Percentiles rank a stretch among this genome's conserved stretches.
Evolutionary conservation across 2,329 filamentous ascomycete species (phyloP).

Genomic region (Beauveria rudraprayagi): DNA sequence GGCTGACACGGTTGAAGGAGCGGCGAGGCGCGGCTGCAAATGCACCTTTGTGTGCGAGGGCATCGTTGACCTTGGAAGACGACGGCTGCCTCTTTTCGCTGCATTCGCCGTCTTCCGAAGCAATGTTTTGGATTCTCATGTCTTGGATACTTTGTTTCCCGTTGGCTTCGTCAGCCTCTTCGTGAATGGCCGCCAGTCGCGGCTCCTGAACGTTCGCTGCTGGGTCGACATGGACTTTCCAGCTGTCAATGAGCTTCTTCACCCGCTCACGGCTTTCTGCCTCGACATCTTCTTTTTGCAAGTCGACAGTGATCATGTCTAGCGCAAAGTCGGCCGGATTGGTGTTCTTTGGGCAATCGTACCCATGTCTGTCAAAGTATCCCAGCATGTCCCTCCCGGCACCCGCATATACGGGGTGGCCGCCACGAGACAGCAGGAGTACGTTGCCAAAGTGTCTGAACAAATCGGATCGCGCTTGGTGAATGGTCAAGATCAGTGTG

Average conservation of each 20-base stretch:
- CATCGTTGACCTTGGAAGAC: background rate
- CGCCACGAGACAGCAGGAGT: conserved; percentile 61
- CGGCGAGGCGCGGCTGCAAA: conserved; percentile 25
- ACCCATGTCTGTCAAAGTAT: conserved; percentile 54
- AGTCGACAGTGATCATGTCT: conserved; percentile 67
- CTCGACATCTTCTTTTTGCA: conserved; percentile 58
- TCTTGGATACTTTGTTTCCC: conserved; percentile 16
- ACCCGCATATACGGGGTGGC: conserved; percentile 60
- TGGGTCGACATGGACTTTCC: conserved; percentile 29
- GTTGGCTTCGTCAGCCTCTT: conserved; percentile 19
- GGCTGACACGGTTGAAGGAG: conserved; percentile 33
- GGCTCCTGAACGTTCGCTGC: conserved; percentile 7
- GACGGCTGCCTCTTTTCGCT: background rate
- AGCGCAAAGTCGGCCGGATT: conserved; percentile 74
- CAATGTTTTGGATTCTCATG: background rate
- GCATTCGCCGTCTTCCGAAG: background rate
- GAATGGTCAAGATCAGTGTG: conserved; percentile 69
- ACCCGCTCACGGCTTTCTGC: conserved; percentile 56
- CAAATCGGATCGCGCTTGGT: conserved; percentile 66
- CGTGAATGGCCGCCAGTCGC: conserved; percentile 22
- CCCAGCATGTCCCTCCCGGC: conserved; percentile 53
- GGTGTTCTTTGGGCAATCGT: conserved; percentile 58
- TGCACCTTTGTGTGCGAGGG: conserved; percentile 10
- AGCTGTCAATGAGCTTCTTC: conserved; percentile 49
- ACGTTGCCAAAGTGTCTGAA: conserved; percentile 66